Base-by-base conservation (phyloP, 2,329 filamentous ascomycete species). In the Fusarium sp. region DNA sequence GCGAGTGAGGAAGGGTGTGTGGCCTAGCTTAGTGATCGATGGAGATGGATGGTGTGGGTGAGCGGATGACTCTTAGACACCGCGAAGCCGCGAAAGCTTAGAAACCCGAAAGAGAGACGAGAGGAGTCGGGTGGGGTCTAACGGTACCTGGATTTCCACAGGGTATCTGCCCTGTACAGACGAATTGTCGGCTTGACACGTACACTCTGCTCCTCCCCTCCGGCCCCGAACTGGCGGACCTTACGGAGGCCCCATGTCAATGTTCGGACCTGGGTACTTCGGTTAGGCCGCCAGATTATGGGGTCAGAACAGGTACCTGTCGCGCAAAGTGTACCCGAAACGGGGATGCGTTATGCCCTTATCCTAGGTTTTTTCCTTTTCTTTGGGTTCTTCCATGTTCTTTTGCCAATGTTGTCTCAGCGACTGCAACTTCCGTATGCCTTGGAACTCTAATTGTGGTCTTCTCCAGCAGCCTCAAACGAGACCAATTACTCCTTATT, bases 1-100 rank as follows among this genome's bases (percentile, higher is more conserved):
- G 62, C 6, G 23, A 23, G 23, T 23, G 23, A 23, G 6, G 23
- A 23, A 57, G 66, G 65, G 69, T 44, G 73, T 55, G 60, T 57
- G 60, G 63, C 26, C 56, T 49, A 46, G 64, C 36, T 68, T 67
- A 63, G 69, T 70, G 69, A 67, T 69, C 34, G 50, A 42, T 52
- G 46, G 31, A 53, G 55, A 59, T 30, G 53, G 63, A 33, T 40
- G 38, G 51, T 42, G 66, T 51, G 50, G 53, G 53, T 44, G 49
- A 47, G 54, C 54, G 64, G 67, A 61, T 70, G 67, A 70, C 67
- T 69, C 67, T 56, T 59, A 34, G 41, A 65, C 56, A 56, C 61
- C 68, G 60, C 68, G 67, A 70, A 65, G 67, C 63, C 67, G 67
- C 67, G 67, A 68, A 55, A 62, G 60, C 60, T 62, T 62, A 62